phyloP scores from a whole-genome alignment of 164 flowering plant genomes.

The Saururus chinensis region DNA sequence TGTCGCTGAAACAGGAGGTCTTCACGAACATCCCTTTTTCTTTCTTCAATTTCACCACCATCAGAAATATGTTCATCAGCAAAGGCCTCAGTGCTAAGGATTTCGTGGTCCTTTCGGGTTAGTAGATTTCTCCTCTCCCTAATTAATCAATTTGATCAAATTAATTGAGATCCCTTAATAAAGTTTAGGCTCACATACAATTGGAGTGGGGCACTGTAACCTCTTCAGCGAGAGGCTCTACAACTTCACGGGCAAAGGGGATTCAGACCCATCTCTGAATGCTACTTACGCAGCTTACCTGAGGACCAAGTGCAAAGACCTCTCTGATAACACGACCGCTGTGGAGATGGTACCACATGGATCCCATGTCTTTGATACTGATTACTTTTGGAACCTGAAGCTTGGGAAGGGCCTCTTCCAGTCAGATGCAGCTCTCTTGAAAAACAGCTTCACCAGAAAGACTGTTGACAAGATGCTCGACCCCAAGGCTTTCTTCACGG shows the following conservation, averaged over 20 bases:
- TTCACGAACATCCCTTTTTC: conserved; percentile 34
- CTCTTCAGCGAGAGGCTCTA: too few relatives aligned
- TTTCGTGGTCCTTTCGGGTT: conserved; percentile 52
- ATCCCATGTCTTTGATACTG: conserved; percentile 23
- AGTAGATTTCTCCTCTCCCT: too few relatives aligned
- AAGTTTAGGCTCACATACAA: too few relatives aligned
- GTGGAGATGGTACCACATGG: conserved; percentile 37
- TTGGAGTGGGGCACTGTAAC: too few relatives aligned
- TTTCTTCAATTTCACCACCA: conserved; percentile 29
- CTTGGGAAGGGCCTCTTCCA: conserved; percentile 31
- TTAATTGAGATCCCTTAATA: too few relatives aligned
- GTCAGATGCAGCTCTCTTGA: conserved; percentile 51
- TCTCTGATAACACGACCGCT: too few relatives aligned
- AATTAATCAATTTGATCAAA: too few relatives aligned
- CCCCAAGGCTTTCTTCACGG: conserved; percentile 15
- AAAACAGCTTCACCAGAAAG: conserved; percentile 8
- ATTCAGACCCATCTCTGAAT: too few relatives aligned
- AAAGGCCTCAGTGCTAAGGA: conserved; percentile 33
- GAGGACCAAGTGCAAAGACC: too few relatives aligned
- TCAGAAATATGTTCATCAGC: conserved; percentile 23
- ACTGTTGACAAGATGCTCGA: conserved; percentile 12
- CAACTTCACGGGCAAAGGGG: too few relatives aligned
- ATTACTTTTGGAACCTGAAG: conserved; percentile 23
- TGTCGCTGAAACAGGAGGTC: conserved; percentile 37
- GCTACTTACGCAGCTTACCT: too few relatives aligned